A percentile compares a stretch with the other conserved stretches of the same genome.
Evolutionary conservation across 106 monocot species (phyloP).

Genomic region (Dendrobium catenatum): DNA sequence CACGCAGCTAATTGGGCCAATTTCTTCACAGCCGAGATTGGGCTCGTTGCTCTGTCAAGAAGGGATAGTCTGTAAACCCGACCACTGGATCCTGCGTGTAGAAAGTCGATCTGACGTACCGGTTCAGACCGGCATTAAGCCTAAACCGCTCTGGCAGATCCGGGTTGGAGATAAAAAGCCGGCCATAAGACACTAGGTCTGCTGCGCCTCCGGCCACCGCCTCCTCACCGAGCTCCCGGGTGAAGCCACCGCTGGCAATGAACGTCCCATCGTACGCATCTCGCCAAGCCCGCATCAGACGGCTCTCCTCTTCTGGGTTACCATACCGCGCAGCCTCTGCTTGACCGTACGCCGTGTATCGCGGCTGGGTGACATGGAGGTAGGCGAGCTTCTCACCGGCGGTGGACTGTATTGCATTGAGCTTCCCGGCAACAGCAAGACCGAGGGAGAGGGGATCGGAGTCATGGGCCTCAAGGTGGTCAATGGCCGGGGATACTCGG

Average conservation of each 20-base stretch:
- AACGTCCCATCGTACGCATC: constrained; percentile 65
- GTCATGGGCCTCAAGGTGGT: constrained; percentile 83
- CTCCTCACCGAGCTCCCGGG: constrained; percentile 63
- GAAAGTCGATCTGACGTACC: constrained; percentile 65
- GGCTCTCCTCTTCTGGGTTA: constrained; percentile 47
- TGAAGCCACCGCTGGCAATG: constrained; percentile 92
- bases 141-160: constrained; percentile 64
- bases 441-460: constrained; percentile 64
- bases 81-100: constrained; percentile 84
- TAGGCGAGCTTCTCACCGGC: constrained; percentile 51
- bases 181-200: constrained; percentile 80
- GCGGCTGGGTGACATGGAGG: constrained; percentile 91
- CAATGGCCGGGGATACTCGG: constrained; percentile 87
- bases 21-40: not conserved
- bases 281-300: constrained; percentile 43
- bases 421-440: constrained; percentile 35
- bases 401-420: constrained; percentile 52
- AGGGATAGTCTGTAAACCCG: constrained; percentile 90
- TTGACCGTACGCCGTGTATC: constrained; percentile 85
- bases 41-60: constrained; percentile 17
- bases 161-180: constrained; percentile 89
- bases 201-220: constrained; percentile 66
- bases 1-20: not conserved
- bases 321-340: constrained; percentile 67
- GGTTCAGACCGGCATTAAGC: constrained; percentile 34